Conservation (phyloP, 306 rosid species). For the Trifolium pratense region DNA sequence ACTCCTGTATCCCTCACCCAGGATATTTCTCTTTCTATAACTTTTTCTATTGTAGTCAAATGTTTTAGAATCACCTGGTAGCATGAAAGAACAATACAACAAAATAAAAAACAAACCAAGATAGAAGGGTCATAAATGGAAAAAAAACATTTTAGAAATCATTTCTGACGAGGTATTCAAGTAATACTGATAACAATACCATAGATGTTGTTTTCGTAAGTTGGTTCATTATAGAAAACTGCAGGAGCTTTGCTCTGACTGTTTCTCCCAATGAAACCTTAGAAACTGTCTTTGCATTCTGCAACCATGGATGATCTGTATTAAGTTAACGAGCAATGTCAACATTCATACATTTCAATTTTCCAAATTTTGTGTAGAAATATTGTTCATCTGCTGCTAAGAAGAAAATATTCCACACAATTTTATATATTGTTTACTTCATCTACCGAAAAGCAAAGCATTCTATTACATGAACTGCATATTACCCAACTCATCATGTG, state of each 20-base stretch:
- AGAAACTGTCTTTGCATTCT: slow-evolving; percentile 83
- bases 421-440: too few relatives aligned
- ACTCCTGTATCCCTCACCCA: slow-evolving; percentile 67
- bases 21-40: slow-evolving; percentile 62
- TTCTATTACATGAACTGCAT: too few relatives aligned
- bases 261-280: slow-evolving; percentile 88
- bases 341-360: too few relatives aligned
- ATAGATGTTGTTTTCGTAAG: slow-evolving; percentile 89
- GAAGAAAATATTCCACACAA: too few relatives aligned
- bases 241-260: slow-evolving; percentile 83
- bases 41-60: slow-evolving; percentile 46
- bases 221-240: slow-evolving; percentile 92
- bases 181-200: slow-evolving; percentile 58
- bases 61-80: slow-evolving; percentile 56
- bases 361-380: too few relatives aligned
- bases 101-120: background rate
- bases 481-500: too few relatives aligned
- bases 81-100: slow-evolving; percentile 34
- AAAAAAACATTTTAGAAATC: slow-evolving; percentile 28
- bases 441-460: too few relatives aligned
- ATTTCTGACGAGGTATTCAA: slow-evolving; percentile 16
- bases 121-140: slow-evolving; percentile 6
- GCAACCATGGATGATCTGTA: slow-evolving; percentile 95
- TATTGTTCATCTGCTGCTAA: too few relatives aligned
- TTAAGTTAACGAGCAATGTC: slow-evolving; percentile 31